phyloP scores from a whole-genome alignment of 805 yeast genomes.

The Ogataea trehalophila region DNA sequence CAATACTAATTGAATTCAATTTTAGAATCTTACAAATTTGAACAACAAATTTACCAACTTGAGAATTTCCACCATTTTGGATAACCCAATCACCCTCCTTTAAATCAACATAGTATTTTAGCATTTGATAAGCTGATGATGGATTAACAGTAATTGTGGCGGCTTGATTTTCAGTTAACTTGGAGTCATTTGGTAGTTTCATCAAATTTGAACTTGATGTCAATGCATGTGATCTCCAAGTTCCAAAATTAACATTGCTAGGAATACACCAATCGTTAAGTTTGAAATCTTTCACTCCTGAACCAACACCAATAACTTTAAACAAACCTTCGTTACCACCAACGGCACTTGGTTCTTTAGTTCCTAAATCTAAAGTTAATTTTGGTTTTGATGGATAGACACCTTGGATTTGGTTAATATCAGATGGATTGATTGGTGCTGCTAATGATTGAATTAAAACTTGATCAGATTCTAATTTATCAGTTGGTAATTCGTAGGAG shows the following conservation, averaged over 20 bases:
- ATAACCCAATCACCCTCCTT: slow-evolving; percentile 82
- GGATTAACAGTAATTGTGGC: slow-evolving; percentile 94
- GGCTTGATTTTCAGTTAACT: slow-evolving; percentile 55
- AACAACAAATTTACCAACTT: slow-evolving; percentile 87
- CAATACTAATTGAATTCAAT: slow-evolving; percentile 77
- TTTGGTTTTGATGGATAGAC: slow-evolving; percentile 78
- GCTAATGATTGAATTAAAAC: slow-evolving; percentile 69
- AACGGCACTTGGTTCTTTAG: slow-evolving; percentile 64
- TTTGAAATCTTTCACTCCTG: slow-evolving; percentile 39
- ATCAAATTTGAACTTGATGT: slow-evolving; percentile 49
- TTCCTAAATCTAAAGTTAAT: slow-evolving; percentile 47
- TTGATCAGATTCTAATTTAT: slow-evolving; percentile 34
- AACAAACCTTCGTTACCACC: slow-evolving; percentile 95
- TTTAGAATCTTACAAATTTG: slow-evolving; percentile 82
- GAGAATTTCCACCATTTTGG: slow-evolving; percentile 95
- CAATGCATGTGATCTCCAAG: slow-evolving; percentile 84
- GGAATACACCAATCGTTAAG: slow-evolving; percentile 92
- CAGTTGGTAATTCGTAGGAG: slow-evolving; percentile 43
- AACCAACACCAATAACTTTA: slow-evolving; percentile 72
- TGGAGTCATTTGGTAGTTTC: slow-evolving; percentile 44
- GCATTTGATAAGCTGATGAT: slow-evolving; percentile 84
- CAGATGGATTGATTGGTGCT: slow-evolving; percentile 87
- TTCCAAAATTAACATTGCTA: slow-evolving; percentile 70
- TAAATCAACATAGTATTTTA: slow-evolving; percentile 60
- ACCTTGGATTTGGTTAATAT: slow-evolving; percentile 80